Conservation (phyloP, 768 basidiomycete genomes). For the Boletus subparvulus region DNA sequence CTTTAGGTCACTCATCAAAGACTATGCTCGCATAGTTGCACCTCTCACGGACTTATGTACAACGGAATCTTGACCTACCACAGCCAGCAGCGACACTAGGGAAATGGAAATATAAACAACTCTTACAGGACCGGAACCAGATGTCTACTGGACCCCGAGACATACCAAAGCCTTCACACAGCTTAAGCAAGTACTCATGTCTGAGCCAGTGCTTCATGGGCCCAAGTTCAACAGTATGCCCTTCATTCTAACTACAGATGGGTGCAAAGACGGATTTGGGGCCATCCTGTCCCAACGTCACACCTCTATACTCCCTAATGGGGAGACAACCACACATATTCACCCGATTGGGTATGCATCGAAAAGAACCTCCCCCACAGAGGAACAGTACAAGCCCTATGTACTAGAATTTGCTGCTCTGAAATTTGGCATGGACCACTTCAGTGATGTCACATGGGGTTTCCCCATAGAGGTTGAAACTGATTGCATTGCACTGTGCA, state of each 20-base stretch:
- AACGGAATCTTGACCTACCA: not conserved
- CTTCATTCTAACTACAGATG: conserved; percentile 39
- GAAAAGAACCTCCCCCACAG: too few species aligned
- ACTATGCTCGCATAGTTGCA: not conserved
- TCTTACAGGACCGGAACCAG: not conserved
- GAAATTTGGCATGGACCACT: conserved; percentile 37
- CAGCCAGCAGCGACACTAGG: not conserved
- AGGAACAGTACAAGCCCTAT: conserved; percentile 36
- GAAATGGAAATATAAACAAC: not conserved
- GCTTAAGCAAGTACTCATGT: conserved; percentile 32
- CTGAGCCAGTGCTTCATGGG: not conserved
- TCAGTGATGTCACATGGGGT: conserved; percentile 29
- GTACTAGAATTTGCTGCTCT: conserved; percentile 39
- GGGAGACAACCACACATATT: not conserved
- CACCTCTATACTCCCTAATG: not conserved
- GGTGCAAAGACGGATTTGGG: conserved; percentile 34
- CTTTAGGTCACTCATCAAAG: conserved; percentile 6
- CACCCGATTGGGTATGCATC: not conserved
- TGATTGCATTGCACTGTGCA: conserved; percentile 26
- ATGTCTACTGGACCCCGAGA: conserved; percentile 13
- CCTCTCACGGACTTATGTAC: conserved; percentile 1
- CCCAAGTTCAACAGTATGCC: conserved; percentile 36
- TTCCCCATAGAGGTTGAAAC: conserved; percentile 33
- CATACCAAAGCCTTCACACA: conserved; percentile 28
- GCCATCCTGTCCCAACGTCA: conserved; percentile 29